Evolutionary conservation across 768 basidiomycete genomes (phyloP).

Genomic region (Kwoniella sp.): DNA sequence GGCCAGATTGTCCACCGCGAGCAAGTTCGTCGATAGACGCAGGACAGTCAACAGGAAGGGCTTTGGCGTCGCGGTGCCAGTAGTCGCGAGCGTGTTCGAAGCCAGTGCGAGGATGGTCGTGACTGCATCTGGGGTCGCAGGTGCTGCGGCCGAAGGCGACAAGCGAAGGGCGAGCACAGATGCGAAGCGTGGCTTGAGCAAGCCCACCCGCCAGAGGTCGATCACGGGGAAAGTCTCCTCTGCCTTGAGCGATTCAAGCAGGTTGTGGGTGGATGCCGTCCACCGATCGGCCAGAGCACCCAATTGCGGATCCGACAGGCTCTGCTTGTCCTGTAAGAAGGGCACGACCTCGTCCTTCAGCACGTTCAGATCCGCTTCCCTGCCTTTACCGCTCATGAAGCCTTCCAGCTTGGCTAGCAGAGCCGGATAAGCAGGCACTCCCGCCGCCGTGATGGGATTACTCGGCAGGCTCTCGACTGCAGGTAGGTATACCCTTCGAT

Average conservation of each 20-base stretch:
- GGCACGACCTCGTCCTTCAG: constrained; percentile 24
- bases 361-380: constrained; percentile 3
- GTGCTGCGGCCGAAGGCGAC: constrained; percentile 4
- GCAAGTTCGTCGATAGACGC: constrained; percentile 46
- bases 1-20: constrained; percentile 32
- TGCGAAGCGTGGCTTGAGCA: constrained; percentile 21
- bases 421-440: constrained; percentile 28
- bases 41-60: constrained; percentile 49
- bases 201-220: constrained; percentile 37
- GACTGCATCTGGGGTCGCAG: constrained; percentile 17
- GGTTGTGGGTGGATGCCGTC: constrained; percentile 5
- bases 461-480: constrained; percentile 23
- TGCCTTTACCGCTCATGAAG: constrained; percentile 13
- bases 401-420: constrained; percentile 33
- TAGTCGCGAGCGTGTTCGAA: constrained; percentile 8
- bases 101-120: constrained; percentile 24
- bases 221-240: constrained; percentile 39
- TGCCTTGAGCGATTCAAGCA: constrained; percentile 24
- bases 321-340: constrained; percentile 22
- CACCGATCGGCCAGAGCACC: constrained; percentile 11
- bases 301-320: constrained; percentile 5
- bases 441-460: constrained; percentile 21
- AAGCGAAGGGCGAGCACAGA: constrained; percentile 18
- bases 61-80: constrained; percentile 24
- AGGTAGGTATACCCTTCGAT: constrained; percentile 35